Base-by-base conservation (phyloP, 257 asterid species). In the Perilla frutescens region DNA sequence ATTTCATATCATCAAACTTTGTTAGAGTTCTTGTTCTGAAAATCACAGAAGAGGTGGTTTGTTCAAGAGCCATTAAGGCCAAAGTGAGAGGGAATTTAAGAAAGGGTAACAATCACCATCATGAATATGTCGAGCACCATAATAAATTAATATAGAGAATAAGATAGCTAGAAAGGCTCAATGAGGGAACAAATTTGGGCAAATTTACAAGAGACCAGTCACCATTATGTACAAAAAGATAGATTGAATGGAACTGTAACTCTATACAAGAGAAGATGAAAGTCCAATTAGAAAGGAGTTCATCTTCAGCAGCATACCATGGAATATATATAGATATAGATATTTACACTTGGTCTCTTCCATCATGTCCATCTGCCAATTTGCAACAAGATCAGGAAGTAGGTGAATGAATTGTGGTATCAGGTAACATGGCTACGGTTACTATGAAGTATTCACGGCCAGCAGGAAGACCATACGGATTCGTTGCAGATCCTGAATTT, bases 361-460 rank as follows among this genome's bases (percentile, higher is more conserved):
- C 98, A 82, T 93, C 98, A 93, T 80, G 77, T 93, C 98, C 77
- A 63, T 84, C 70, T 60, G 84, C 84, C 83, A 70, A 59, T 82
- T 80, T 73, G 80, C 84, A 80, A 83, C 91, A 78, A 90, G 96
- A 91, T 89, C 96, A 91, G 96, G 93, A 89, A 91, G 96, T 68
- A 72, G 87, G 81, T 54, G 94, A 88, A 84, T 81, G 93, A 88
- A 87, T 87, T n/a, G 73, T 40, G 44, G 93, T 85, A 71, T 88
- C 96, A 54, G 97, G 99, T 82, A 94, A 82, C 97, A 94, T 88
- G 60, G 99, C 96, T 66, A 91, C 84, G 48, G 97, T 94, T 75
- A 94, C 97, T 58, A 90, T 71, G 64, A 90, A 95, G 87, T 89
- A 95, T 80, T 92, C 98, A 78, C 96, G 85, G 66, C 97, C 98